Conservation (phyloP, 2,329 filamentous ascomycete genomes). For the Pseudocercospora fijiensis region DNA sequence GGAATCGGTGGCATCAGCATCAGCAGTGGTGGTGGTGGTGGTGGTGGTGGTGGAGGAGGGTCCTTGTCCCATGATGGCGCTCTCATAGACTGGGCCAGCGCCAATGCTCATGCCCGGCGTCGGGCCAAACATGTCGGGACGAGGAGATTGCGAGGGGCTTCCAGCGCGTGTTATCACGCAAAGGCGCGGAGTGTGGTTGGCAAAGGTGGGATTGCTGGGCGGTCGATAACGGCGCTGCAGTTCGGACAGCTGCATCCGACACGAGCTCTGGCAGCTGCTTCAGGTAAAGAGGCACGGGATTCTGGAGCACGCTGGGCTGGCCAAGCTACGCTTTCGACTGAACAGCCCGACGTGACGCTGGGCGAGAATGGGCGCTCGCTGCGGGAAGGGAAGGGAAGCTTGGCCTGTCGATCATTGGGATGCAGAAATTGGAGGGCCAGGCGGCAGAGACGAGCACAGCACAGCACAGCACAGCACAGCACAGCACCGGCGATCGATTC, state of each 20-base stretch:
- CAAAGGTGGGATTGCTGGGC: conserved; percentile 29
- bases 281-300: conserved; percentile 24
- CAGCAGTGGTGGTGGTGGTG: background rate
- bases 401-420: conserved; percentile 23
- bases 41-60: conserved; percentile 22
- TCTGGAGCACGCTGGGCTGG: conserved; percentile 17
- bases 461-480: too few relatives aligned
- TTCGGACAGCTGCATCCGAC: conserved; percentile 39
- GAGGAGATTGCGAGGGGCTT: conserved; percentile 32
- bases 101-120: conserved; percentile 28
- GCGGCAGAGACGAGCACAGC: background rate
- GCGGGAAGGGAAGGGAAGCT: conserved; percentile 14
- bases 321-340: conserved; percentile 17
- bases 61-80: conserved; percentile 34
- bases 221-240: conserved; percentile 30
- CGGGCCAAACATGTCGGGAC: conserved; percentile 30
- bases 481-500: too few relatives aligned
- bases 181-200: conserved; percentile 39
- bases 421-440: conserved; percentile 9
- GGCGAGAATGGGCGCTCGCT: conserved; percentile 21
- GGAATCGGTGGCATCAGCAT: background rate
- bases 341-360: conserved; percentile 18
- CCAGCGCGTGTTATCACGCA: conserved; percentile 32
- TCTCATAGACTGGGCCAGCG: conserved; percentile 25
- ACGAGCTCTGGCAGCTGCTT: conserved; percentile 30